These are phyloP conservation scores for Colletotrichum kahawae DNA, from an alignment of 2,329 filamentous ascomycete species.

Conservation along the genomic window DNA sequence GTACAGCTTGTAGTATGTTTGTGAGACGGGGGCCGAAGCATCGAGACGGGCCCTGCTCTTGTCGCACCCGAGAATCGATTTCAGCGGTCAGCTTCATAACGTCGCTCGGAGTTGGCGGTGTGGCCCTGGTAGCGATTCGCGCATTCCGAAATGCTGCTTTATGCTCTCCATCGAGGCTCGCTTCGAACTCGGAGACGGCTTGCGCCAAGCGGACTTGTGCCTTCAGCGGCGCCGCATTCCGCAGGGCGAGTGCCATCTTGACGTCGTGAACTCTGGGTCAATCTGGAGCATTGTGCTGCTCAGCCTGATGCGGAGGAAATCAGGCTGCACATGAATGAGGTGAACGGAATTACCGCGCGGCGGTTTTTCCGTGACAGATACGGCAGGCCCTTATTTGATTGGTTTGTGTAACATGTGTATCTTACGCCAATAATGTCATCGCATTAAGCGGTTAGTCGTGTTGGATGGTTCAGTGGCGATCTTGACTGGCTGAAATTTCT, in stretches of 20 bases:
- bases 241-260: background rate
- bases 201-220: slow-evolving; percentile 43
- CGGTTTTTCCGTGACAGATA: too few species aligned
- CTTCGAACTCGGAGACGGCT: slow-evolving; percentile 43
- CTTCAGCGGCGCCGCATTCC: slow-evolving; percentile 21
- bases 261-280: background rate
- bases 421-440: too few species aligned
- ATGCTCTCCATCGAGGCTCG: slow-evolving; percentile 36
- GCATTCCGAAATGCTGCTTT: slow-evolving; percentile 26
- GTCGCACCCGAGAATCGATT: slow-evolving; percentile 30
- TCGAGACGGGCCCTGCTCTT: slow-evolving; percentile 24
- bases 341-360: too few species aligned
- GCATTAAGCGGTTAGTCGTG: too few species aligned
- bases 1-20: slow-evolving; percentile 42
- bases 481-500: too few species aligned
- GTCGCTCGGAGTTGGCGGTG: slow-evolving; percentile 35
- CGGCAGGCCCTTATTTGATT: too few species aligned
- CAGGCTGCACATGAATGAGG: background rate
- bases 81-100: slow-evolving; percentile 45
- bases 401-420: too few species aligned
- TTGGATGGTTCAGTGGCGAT: too few species aligned
- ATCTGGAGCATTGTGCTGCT: too few species aligned
- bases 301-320: background rate
- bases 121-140: slow-evolving; percentile 9
- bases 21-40: slow-evolving; percentile 46